Conservation (phyloP, 371 early-diverging fungal genomes). For the Hamiltosporidium tvaerminnensis region DNA sequence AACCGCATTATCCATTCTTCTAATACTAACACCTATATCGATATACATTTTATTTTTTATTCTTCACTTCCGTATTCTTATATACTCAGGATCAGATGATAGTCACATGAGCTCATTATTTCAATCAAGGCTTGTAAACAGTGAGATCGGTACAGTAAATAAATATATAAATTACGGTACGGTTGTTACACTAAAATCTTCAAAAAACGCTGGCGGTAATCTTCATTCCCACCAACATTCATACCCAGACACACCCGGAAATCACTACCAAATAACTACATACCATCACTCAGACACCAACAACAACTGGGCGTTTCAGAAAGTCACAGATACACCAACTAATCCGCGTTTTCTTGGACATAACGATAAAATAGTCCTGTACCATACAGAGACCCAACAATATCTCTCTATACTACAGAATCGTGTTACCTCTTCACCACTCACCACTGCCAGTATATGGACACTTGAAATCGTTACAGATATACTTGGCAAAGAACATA, state of each 20-base stretch:
- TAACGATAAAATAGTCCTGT: slow-evolving; percentile 44
- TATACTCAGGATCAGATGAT: slow-evolving; percentile 73
- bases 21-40: slow-evolving; percentile 67
- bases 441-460: slow-evolving; percentile 26
- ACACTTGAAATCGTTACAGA: slow-evolving; percentile 34
- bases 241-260: slow-evolving; percentile 63
- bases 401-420: slow-evolving; percentile 72
- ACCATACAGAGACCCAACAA: slow-evolving; percentile 40
- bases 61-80: slow-evolving; percentile 74
- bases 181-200: slow-evolving; percentile 67
- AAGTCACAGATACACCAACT: slow-evolving; percentile 31
- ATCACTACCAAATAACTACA: slow-evolving; percentile 88
- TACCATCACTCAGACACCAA: slow-evolving; percentile 88
- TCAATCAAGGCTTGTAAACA: slow-evolving; percentile 75
- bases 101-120: slow-evolving; percentile 91
- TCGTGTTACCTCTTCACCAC: slow-evolving; percentile 8
- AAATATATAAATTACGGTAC: slow-evolving; percentile 81
- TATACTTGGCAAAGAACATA: slow-evolving; percentile 24
- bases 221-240: slow-evolving; percentile 86
- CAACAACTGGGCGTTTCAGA: slow-evolving; percentile 66
- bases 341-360: slow-evolving; percentile 20
- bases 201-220: slow-evolving; percentile 67
- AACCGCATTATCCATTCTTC: slow-evolving; percentile 1
- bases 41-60: slow-evolving; percentile 74
- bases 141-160: slow-evolving; percentile 62